phyloP scores from a whole-genome alignment of 2,329 filamentous ascomycete species.

The Cercospora janseana region DNA sequence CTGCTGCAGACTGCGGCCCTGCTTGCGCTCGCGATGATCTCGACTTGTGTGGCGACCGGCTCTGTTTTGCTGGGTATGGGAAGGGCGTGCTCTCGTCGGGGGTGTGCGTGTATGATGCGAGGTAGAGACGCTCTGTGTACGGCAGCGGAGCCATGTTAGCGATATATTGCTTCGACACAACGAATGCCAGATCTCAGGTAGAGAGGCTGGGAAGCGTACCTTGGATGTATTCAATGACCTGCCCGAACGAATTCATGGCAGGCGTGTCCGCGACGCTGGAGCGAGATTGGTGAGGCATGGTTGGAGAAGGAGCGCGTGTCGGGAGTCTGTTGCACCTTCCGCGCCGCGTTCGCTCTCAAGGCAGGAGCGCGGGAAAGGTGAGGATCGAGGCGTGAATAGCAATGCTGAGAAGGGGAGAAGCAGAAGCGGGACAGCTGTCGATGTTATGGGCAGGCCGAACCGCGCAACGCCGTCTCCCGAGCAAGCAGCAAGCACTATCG shows the following conservation, averaged over 20 bases:
- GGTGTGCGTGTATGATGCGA: constrained; percentile 82
- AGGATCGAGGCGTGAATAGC: neutral
- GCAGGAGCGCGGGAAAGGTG: neutral
- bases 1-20: constrained; percentile 52
- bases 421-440: neutral
- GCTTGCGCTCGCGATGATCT: constrained; percentile 65
- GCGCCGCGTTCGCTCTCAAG: neutral
- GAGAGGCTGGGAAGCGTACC: constrained; percentile 57
- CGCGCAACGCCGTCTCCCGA: neutral
- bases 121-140: constrained; percentile 80
- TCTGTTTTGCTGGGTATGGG: constrained; percentile 66
- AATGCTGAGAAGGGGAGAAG: too few species aligned
- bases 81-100: constrained; percentile 82
- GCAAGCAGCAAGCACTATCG: constrained; percentile 15
- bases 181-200: neutral
- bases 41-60: constrained; percentile 67
- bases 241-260: constrained; percentile 63
- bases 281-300: constrained; percentile 35
- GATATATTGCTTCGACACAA: constrained; percentile 13
- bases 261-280: constrained; percentile 33
- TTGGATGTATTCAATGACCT: constrained; percentile 95
- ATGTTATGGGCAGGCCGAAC: constrained; percentile 1
- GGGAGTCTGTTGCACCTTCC: constrained; percentile 9
- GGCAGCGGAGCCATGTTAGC: constrained; percentile 32
- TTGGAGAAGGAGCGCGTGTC: neutral